phyloP scores from a whole-genome alignment of 139 green algal genomes.

The Diplosphaera chodatii region DNA sequence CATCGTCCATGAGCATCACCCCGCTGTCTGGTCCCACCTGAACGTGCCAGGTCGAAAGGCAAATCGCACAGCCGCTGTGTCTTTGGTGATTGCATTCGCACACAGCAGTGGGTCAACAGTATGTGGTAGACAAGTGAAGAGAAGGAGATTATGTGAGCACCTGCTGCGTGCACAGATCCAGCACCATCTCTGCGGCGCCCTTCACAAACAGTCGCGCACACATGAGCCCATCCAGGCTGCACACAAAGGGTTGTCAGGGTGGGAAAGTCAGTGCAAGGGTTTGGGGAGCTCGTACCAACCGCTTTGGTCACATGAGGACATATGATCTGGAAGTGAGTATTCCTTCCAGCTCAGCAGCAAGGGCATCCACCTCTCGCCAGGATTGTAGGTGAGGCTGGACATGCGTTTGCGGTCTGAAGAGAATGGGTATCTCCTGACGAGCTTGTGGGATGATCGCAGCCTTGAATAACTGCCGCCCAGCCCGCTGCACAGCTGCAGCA shows the following conservation, averaged over 20 bases:
- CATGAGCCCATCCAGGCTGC: constrained; percentile 14
- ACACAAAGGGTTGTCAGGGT: too few relatives aligned
- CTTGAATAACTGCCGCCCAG: constrained; percentile 22
- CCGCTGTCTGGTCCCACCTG: constrained; percentile 20
- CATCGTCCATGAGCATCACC: constrained; percentile 20
- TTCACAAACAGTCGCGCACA: constrained; percentile 67
- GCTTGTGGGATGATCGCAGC: neutral
- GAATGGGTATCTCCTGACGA: constrained; percentile 19
- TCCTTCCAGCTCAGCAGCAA: too few relatives aligned
- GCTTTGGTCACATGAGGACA: too few relatives aligned
- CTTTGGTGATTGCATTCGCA: too few relatives aligned
- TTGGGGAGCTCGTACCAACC: too few relatives aligned
- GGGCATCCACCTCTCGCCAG: constrained; percentile 11
- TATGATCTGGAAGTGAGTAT: too few relatives aligned
- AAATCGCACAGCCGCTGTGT: too few relatives aligned
- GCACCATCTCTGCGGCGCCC: constrained; percentile 84
- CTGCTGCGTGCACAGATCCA: constrained; percentile 62
- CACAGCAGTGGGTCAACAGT: too few relatives aligned
- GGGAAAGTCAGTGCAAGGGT: too few relatives aligned
- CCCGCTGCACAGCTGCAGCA: constrained; percentile 58
- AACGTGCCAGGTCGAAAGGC: neutral
- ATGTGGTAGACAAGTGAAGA: too few relatives aligned
- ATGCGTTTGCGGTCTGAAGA: constrained; percentile 83
- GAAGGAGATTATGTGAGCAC: too few relatives aligned
- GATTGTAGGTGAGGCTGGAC: constrained; percentile 28